A percentile compares a stretch with the other conserved stretches of the same genome.
Evolutionary conservation across 2,329 filamentous ascomycete genomes (phyloP).

Genomic region (Pseudodiploospora longispora): DNA sequence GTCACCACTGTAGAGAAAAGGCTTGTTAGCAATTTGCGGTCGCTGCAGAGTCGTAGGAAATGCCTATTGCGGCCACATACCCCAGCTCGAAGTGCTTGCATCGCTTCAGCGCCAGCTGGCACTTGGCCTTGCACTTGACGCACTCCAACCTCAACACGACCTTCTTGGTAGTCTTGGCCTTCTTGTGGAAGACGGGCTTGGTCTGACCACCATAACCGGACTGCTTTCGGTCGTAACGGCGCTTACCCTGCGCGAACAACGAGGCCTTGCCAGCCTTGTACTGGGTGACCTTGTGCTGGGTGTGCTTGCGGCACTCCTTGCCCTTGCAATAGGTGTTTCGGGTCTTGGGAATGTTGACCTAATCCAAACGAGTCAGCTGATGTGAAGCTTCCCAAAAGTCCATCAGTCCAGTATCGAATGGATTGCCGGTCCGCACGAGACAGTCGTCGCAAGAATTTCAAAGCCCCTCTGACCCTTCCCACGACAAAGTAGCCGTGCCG

Average conservation of each 20-base stretch:
- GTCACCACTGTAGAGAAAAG: constrained; percentile 68
- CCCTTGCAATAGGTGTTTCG: constrained; percentile 97
- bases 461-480: too few species aligned
- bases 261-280: constrained; percentile 98
- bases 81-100: constrained; percentile 99
- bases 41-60: not conserved
- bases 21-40: constrained; percentile 29
- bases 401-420: constrained; percentile 2
- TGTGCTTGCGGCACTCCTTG: constrained; percentile 88
- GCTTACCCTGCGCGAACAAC: constrained; percentile 96
- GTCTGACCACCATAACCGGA: constrained; percentile 99
- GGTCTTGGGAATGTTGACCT: constrained; percentile 99
- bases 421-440: constrained; percentile 10
- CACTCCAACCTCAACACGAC: constrained; percentile 97
- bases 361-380: constrained; percentile 23
- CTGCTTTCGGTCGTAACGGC: constrained; percentile 99
- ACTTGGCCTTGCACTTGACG: constrained; percentile 96
- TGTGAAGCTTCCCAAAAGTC: constrained; percentile 4
- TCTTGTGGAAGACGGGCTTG: constrained; percentile 99
- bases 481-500: too few species aligned
- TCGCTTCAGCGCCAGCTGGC: constrained; percentile 95
- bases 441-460: constrained; percentile 9
- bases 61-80: constrained; percentile 48
- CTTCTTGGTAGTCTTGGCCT: constrained; percentile 99
- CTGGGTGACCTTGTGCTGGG: constrained; percentile 87